Conservation (phyloP, 768 basidiomycete species). For the Goffeauzyma gilvescens region DNA sequence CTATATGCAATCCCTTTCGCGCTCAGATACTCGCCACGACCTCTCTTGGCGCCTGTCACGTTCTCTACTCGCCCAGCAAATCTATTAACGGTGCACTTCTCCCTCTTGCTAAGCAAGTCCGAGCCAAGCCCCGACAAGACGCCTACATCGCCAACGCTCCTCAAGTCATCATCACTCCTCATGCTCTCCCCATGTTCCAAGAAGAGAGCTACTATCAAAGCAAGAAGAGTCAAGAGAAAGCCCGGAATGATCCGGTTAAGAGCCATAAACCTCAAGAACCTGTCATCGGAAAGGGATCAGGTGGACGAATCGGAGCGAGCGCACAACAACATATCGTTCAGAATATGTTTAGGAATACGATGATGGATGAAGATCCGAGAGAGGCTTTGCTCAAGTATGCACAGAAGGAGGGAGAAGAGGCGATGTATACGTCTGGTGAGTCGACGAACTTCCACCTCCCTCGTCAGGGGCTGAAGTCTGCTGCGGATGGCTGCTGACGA, state of each 20-base stretch:
- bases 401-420: slow-evolving; percentile 51
- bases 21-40: slow-evolving; percentile 65
- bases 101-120: slow-evolving; percentile 65
- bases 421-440: slow-evolving; percentile 69
- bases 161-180: slow-evolving; percentile 78
- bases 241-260: slow-evolving; percentile 72
- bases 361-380: slow-evolving; percentile 83
- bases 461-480: slow-evolving; percentile 10
- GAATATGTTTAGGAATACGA: slow-evolving; percentile 75
- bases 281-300: slow-evolving; percentile 75
- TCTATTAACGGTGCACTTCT: slow-evolving; percentile 87
- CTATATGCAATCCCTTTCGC: not conserved
- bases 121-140: slow-evolving; percentile 52
- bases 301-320: slow-evolving; percentile 86
- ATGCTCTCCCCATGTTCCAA: slow-evolving; percentile 77
- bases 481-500: not conserved
- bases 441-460: slow-evolving; percentile 22
- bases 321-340: slow-evolving; percentile 95
- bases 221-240: slow-evolving; percentile 79
- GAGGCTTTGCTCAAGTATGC: slow-evolving; percentile 94
- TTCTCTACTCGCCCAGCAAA: slow-evolving; percentile 76
- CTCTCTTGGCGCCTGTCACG: slow-evolving; percentile 68
- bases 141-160: slow-evolving; percentile 66
- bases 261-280: slow-evolving; percentile 81
- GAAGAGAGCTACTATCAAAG: slow-evolving; percentile 47